Evolutionary conservation across 192 early-diverging fungal species (phyloP), one percentile per base, ranked within the genome.

Genomic region (Thamnidium elegans): DNA sequence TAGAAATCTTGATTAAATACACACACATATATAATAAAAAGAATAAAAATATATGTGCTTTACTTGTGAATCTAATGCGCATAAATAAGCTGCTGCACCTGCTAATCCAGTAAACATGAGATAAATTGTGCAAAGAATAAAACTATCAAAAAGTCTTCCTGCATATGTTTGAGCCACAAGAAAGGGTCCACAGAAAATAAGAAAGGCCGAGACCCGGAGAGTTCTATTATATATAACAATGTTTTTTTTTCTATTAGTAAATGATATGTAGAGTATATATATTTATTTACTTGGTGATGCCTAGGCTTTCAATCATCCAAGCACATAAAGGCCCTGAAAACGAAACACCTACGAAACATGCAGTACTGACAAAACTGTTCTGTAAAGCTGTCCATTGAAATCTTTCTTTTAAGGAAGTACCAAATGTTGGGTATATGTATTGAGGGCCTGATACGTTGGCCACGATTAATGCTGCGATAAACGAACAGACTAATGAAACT

Each of bases 361-460:
- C 62, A 30, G 69, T 70, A 46, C 69, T 70, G 46, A 70, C 69
- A 46, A 70, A 17, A 36, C 69, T 70, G 26, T 70, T 70, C 15
- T 70, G 54, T 10, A 70, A 15, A 23, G 62, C 62, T 23, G 69
- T 44, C 69, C 69, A 70, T 2, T 60, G 42, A 44, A 70, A 70
- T 26, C 63, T 55, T 19, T 50, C 50, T 26, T 63, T 48, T 7
- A 70, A 44, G 10, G 62, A 13, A 19, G 62, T 58, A 14, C 69
- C 69, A 20, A 65, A 70, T 9, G 69, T 50, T 15, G 69, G 69
- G 31, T 65, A 70, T 44, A 70, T 56, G 21, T 70, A 70, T 45
- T 70, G 69, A 26, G 69, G 62, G 13, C 69, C 69, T 26, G 69
- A 70, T n/a, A 70, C 55, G 59, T 65, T 59, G 46, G 69, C 69